Evolutionary conservation across 1,284 basidiomycete species (phyloP).

Genomic region (Trichosporon sp.): DNA sequence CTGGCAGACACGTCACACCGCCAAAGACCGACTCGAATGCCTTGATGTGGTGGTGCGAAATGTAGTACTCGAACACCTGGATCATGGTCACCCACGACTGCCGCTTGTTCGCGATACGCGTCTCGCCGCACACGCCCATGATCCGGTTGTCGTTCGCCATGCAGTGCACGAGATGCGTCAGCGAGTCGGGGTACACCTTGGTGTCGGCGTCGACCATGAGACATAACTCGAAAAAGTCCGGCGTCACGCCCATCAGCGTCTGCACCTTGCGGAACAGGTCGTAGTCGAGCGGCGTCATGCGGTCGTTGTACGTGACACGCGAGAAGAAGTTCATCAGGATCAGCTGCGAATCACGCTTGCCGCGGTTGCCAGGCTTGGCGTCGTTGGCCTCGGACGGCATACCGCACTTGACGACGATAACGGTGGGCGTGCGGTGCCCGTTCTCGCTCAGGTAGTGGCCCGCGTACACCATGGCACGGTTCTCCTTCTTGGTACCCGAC

Average conservation of each 20-base stretch:
- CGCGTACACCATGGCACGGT: conserved; percentile 96
- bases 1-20: conserved; percentile 97
- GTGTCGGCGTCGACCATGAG: conserved; percentile 99
- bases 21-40: conserved; percentile 99
- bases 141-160: conserved; percentile 98
- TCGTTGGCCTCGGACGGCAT: conserved; percentile 71
- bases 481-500: conserved; percentile 79
- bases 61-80: conserved; percentile 96
- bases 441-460: conserved; percentile 72
- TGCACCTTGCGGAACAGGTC: conserved; percentile 97
- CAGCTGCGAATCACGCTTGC: conserved; percentile 97
- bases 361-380: conserved; percentile 94
- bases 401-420: conserved; percentile 96
- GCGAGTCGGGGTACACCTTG: conserved; percentile 79
- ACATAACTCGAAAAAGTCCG: conserved; percentile 96
- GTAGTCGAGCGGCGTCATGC: conserved; percentile 95
- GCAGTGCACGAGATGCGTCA: conserved; percentile 83
- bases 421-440: conserved; percentile 86
- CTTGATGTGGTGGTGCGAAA: conserved; percentile 96
- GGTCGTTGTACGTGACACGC: conserved; percentile 96
- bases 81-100: conserved; percentile 97
- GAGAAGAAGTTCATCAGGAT: conserved; percentile 99
- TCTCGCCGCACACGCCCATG: conserved; percentile 99
- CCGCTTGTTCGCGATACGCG: conserved; percentile 95
- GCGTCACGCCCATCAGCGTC: conserved; percentile 95